A percentile compares a stretch with the other conserved stretches of the same genome.
These are phyloP conservation scores for Bathelium albidoporum DNA, from an alignment of 495 filamentous ascomycete genomes.

Conservation along the genomic window DNA sequence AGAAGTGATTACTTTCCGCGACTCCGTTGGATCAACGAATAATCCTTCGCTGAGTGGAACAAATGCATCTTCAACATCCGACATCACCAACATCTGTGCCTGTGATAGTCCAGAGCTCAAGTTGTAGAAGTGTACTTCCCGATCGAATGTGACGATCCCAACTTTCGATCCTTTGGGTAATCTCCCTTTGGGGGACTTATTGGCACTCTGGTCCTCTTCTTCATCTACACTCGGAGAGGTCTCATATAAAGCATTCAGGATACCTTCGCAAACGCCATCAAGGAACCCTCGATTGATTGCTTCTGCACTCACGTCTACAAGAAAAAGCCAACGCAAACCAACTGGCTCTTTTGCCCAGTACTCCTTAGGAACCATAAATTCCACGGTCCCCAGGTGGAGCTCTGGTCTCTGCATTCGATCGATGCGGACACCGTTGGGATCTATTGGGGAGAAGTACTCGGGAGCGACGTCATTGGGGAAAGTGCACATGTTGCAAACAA, in stretches of 20 bases:
- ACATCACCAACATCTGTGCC: slow-evolving; percentile 98
- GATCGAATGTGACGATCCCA: slow-evolving; percentile 92
- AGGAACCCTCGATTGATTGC: slow-evolving; percentile 80
- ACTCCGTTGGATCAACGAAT: slow-evolving; percentile 93
- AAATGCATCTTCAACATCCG: slow-evolving; percentile 95
- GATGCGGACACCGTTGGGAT: slow-evolving; percentile 74
- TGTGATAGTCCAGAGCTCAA: slow-evolving; percentile 70
- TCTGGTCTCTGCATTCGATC: slow-evolving; percentile 88
- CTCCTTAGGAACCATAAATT: slow-evolving; percentile 94
- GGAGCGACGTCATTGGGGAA: slow-evolving; percentile 90
- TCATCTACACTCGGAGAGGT: slow-evolving; percentile 39
- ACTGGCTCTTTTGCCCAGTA: slow-evolving; percentile 96
- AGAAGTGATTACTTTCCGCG: slow-evolving; percentile 72
- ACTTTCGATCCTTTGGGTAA: slow-evolving; percentile 76
- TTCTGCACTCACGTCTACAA: slow-evolving; percentile 88
- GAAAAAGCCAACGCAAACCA: slow-evolving; percentile 75
- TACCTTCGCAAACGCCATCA: slow-evolving; percentile 84
- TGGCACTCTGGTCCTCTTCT: slow-evolving; percentile 47
- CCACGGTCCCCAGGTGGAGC: slow-evolving; percentile 80
- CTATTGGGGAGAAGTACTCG: slow-evolving; percentile 88
- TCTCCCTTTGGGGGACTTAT: slow-evolving; percentile 37
- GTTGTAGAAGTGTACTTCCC: slow-evolving; percentile 95
- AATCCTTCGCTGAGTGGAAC: slow-evolving; percentile 83
- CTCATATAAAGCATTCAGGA: slow-evolving; percentile 74
- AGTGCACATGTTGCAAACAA: slow-evolving; percentile 96